Conservation (phyloP, 108 stramenopile species). For the Cyclotella atomus region DNA sequence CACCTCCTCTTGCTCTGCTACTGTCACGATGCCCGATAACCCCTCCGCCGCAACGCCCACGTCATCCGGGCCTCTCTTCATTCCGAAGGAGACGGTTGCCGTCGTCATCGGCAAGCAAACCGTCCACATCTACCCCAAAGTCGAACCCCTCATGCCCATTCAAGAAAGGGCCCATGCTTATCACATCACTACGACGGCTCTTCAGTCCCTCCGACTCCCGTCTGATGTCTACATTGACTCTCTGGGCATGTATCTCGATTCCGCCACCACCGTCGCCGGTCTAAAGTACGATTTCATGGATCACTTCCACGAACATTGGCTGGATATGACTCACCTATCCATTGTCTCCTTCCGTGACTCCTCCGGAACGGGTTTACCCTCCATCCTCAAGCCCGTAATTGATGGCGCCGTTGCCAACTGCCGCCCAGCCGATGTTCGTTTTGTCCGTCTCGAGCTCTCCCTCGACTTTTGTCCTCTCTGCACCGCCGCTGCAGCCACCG, state of each 20-base stretch:
- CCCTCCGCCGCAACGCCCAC: too few relatives aligned
- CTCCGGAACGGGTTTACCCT: neutral
- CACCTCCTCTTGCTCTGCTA: too few relatives aligned
- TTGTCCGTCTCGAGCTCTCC: neutral
- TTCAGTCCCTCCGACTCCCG: neutral
- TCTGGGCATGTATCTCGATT: neutral
- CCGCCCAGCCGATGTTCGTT: constrained; percentile 7
- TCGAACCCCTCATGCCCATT: neutral
- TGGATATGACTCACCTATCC: neutral
- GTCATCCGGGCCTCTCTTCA: too few relatives aligned
- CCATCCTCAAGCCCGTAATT: constrained; percentile 1
- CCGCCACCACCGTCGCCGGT: neutral
- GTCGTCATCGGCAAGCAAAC: too few relatives aligned
- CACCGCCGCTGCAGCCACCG: neutral
- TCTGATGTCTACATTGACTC: neutral
- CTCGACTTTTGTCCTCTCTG: neutral
- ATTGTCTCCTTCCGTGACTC: neutral
- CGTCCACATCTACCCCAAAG: neutral
- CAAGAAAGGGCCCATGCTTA: neutral
- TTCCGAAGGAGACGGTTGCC: too few relatives aligned
- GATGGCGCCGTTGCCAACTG: neutral
- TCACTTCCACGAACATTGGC: neutral
- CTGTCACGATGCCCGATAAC: too few relatives aligned
- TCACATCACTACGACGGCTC: neutral
- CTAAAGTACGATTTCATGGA: neutral